These are phyloP conservation scores for Paecilomyces sp. DNA, from an alignment of 2,329 filamentous ascomycete species.

Conservation along the genomic window DNA sequence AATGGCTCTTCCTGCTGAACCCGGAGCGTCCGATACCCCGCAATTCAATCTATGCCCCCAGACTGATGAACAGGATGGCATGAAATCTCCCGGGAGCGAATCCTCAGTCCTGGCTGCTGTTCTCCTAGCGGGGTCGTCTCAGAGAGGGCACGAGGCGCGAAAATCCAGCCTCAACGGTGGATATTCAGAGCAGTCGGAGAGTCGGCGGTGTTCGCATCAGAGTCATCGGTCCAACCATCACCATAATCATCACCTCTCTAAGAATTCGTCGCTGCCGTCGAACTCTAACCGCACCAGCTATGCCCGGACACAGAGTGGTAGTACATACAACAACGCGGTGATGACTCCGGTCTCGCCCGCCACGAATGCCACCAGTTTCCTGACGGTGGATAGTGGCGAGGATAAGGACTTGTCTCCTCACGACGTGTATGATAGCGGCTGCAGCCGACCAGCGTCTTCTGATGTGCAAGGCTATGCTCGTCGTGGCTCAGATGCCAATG, in stretches of 20 bases:
- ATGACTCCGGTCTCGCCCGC: constrained; percentile 35
- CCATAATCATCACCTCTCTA: constrained; percentile 14
- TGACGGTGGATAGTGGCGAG: constrained; percentile 34
- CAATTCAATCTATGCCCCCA: background rate
- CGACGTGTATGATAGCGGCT: constrained; percentile 1
- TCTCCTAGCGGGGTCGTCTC: background rate
- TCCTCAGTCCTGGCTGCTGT: background rate
- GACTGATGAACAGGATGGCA: background rate
- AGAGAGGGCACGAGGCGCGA: background rate
- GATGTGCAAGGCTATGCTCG: background rate
- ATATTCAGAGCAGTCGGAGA: background rate
- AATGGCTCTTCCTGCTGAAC: background rate
- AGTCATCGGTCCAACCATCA: constrained; percentile 18
- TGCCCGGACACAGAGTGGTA: constrained; percentile 33
- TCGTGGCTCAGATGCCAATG: background rate
- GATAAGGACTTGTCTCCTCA: constrained; percentile 25
- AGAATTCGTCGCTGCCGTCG: constrained; percentile 24
- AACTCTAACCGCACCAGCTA: constrained; percentile 29
- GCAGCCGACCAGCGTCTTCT: constrained; percentile 4
- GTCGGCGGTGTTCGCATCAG: constrained; percentile 4
- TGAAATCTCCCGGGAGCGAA: background rate
- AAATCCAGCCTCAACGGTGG: background rate
- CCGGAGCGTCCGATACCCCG: background rate
- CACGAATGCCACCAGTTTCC: constrained; percentile 39
- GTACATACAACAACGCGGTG: constrained; percentile 34